Base-by-base conservation (phyloP, 202 grass and related monocot genomes). In the Elaeis oleifera region DNA sequence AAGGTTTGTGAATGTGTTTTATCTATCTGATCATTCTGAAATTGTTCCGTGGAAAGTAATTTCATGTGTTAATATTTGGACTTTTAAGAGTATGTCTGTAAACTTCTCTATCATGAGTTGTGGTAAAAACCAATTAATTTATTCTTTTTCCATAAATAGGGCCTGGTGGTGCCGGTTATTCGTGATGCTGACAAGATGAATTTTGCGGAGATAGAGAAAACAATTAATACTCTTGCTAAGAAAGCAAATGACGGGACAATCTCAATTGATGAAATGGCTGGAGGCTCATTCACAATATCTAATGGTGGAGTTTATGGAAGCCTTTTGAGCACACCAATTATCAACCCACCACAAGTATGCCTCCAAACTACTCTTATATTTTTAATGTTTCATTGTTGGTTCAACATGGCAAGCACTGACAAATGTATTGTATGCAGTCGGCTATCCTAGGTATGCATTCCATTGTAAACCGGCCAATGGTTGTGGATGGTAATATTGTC, bases 211-310 rank as follows among this genome's bases (percentile, higher is more conserved):
- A 88, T 90, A 53, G 91, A 96, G 81, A 90, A 96, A 81, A 80
- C 78, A 57, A 81, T 96, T 74, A 96, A 90, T 67, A 76, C 48
- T 19, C 87, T 96, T 49, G 91, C 87, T 6, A 90, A 83, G 76
- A 96, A 96, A 74, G 91, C 91, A 24, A 96, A 20, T 82, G 71
- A 83, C 18, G 91, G 91, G 31, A 89, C 87, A 16, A 79, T 96
- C 22, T 96, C 91, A 60, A 96, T 96, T 73, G 91, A 96, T 54
- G 91, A 96, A 71, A 96, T 90, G 91, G 91, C 91, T 20, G 91
- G 91, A 58, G 91, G 91, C 69, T 88, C 91, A 54, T 96, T 96
- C 68, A 96, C 91, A 65, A 96, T 96, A 53, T 96, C 91, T 6
- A 96, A 96, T 48, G 91, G 91, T 60, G 91, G 91, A 22, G 91